phyloP scores from a whole-genome alignment of 495 filamentous ascomycete species.

The Tuber brumale region DNA sequence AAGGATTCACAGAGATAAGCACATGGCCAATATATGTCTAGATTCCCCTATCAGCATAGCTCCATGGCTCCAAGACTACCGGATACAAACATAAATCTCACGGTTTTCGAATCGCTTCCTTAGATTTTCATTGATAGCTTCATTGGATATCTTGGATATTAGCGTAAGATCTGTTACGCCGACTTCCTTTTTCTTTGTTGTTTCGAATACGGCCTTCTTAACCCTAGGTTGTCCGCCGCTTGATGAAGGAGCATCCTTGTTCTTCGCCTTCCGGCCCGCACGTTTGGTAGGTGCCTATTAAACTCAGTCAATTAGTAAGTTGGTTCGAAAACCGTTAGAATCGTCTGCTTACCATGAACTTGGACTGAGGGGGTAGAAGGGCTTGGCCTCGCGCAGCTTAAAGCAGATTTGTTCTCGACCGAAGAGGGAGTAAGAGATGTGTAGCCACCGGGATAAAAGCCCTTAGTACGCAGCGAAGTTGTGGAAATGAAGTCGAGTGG shows the following conservation, averaged over 20 bases:
- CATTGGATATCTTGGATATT: conserved; percentile 96
- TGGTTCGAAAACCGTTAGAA: background rate
- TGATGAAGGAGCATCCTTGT: conserved; percentile 49
- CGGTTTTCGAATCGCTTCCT: conserved; percentile 93
- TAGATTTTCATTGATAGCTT: conserved; percentile 98
- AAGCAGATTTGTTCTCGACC: background rate
- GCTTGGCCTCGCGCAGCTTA: background rate
- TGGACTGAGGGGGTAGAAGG: background rate
- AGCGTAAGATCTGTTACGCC: conserved; percentile 96
- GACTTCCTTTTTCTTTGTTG: conserved; percentile 96
- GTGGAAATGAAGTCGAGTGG: background rate
- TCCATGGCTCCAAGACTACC: conserved; percentile 21
- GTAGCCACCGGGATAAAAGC: background rate
- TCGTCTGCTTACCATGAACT: background rate
- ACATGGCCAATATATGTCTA: conserved; percentile 99
- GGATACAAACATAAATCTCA: conserved; percentile 79
- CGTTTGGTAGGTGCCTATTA: conserved; percentile 39
- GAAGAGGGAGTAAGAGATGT: background rate
- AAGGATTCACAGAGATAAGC: conserved; percentile 97
- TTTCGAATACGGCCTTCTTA: conserved; percentile 93
- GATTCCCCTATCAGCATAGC: conserved; percentile 29
- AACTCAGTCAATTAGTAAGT: background rate
- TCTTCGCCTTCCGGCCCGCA: conserved; percentile 61
- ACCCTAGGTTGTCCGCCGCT: conserved; percentile 61
- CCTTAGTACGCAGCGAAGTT: background rate